These are phyloP conservation scores for Nemania bipapillata DNA, from an alignment of 2,329 filamentous ascomycete species.

Conservation along the genomic window DNA sequence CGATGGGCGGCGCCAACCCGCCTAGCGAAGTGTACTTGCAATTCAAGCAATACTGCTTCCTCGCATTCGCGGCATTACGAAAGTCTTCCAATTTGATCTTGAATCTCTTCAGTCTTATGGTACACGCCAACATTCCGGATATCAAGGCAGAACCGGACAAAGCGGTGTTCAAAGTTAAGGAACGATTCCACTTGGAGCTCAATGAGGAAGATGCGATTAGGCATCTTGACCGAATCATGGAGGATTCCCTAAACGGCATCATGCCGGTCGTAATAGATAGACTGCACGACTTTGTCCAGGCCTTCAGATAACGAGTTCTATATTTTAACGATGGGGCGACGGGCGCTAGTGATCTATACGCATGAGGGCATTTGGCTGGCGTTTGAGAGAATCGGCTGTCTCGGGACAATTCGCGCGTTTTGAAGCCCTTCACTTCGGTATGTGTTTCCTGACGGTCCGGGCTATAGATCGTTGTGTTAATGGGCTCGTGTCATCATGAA, in stretches of 20 bases:
- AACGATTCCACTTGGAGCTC: conserved; percentile 91
- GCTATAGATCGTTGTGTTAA: conserved; percentile 11
- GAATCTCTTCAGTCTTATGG: conserved; percentile 96
- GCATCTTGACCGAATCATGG: conserved; percentile 88
- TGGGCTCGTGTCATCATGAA: not conserved
- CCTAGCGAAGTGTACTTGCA: conserved; percentile 76
- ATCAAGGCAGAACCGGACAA: conserved; percentile 93
- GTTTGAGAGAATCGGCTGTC: conserved; percentile 16
- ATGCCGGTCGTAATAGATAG: conserved; percentile 95
- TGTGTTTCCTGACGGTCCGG: not conserved
- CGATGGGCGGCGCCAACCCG: conserved; percentile 87
- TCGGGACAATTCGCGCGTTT: conserved; percentile 8
- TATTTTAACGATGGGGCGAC: not conserved
- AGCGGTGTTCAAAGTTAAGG: conserved; percentile 92
- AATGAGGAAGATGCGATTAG: conserved; percentile 91
- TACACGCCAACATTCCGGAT: conserved; percentile 95
- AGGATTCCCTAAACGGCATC: conserved; percentile 87
- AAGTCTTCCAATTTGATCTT: conserved; percentile 92
- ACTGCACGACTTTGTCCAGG: conserved; percentile 92
- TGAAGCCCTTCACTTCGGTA: not conserved
- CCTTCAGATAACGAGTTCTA: conserved; percentile 70
- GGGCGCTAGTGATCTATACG: not conserved
- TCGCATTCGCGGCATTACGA: conserved; percentile 88
- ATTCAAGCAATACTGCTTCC: conserved; percentile 96
- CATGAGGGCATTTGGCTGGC: conserved; percentile 23